These are phyloP conservation scores for Cryomyces minteri DNA, from an alignment of 495 filamentous ascomycete genomes.

Conservation along the genomic window DNA sequence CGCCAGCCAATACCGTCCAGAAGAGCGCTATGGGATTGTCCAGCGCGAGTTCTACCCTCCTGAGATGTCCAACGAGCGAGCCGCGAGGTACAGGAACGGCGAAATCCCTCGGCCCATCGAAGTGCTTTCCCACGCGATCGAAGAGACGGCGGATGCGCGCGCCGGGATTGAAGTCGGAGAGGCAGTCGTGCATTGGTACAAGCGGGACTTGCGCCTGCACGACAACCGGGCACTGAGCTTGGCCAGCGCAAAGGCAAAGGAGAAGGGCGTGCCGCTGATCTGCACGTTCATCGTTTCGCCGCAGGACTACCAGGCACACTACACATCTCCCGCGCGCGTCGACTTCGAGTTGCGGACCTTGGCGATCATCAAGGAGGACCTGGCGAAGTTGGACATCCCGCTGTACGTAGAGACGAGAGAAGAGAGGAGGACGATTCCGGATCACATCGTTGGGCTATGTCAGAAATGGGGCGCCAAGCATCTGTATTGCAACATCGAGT, in stretches of 20 bases:
- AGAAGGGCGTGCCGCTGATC: conserved; percentile 48
- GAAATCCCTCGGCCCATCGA: conserved; percentile 49
- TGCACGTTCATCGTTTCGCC: conserved; percentile 67
- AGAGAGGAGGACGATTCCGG: conserved; percentile 41
- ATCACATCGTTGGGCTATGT: conserved; percentile 48
- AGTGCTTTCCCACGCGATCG: conserved; percentile 11
- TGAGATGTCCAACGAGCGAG: conserved; percentile 66
- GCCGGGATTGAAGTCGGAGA: conserved; percentile 27
- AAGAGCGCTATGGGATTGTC: conserved; percentile 15
- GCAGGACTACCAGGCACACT: conserved; percentile 71
- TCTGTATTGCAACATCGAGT: conserved; percentile 54
- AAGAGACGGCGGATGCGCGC: conserved; percentile 10
- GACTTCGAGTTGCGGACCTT: conserved; percentile 65
- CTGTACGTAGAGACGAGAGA: conserved; percentile 56
- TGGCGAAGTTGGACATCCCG: conserved; percentile 59
- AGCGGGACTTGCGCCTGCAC: conserved; percentile 51
- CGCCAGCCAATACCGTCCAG: conserved; percentile 9
- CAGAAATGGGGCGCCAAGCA: conserved; percentile 59
- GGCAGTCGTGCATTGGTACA: conserved; percentile 84
- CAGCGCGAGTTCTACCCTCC: conserved; percentile 62
- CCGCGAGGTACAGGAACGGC: conserved; percentile 47
- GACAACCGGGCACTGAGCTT: conserved; percentile 59
- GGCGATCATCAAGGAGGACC: conserved; percentile 40
- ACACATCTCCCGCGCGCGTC: conserved; percentile 50
- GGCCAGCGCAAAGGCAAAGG: conserved; percentile 48